Evolutionary conservation across 2,329 filamentous ascomycete species (phyloP), one percentile per base, ranked within the genome.

Genomic region (Atkinsonella texensis): DNA sequence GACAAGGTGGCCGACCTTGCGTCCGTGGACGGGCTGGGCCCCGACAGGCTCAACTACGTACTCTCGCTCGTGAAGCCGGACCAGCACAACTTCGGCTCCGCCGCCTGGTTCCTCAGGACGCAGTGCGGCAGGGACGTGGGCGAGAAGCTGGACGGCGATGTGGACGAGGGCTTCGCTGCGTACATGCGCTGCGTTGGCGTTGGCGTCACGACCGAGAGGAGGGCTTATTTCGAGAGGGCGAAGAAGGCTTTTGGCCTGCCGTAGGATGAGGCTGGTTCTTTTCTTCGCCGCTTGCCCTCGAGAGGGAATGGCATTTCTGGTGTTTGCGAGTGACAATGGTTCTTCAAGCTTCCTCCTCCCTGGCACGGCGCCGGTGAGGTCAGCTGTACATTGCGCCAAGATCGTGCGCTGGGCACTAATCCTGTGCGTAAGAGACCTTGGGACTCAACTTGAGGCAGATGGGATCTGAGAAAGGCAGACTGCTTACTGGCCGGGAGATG

Each of bases 31-130:
- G 60, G 58, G 3, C 53, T 66, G 41, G 47, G 56, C 43, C 57
- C 63, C 43, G 62, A 60, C 33, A 58, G 67, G 58, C 65, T 69
- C 50, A 67, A 69, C 58, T 56, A 63, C 17, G 56, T 79, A 12
- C 66, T 78, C 46, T 65, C 62, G 18, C 65, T 77, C 18, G 67
- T 80, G 42, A 67, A 61, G 2, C 59, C 60, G 13, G 75, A 80
- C 61, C 58, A 75, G 60, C 71, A 73, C 66, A 77, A 78, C 66
- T 80, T 80, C 63, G 75, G 66, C 53, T 71, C 68, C 42, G 76
- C 69, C 7, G 59, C 74, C 2, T 80, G 77, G 77, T 80, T 72
- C 63, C 58, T 76, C 23, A 60, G 60, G 1, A 74, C 63, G 1
- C 61, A 77, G 61, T 79, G 75, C 60, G 42, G 55, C 3, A 9